These are phyloP conservation scores for Leishmania turanica DNA, from an alignment of 208 protist genomes.

Conservation along the genomic window DNA sequence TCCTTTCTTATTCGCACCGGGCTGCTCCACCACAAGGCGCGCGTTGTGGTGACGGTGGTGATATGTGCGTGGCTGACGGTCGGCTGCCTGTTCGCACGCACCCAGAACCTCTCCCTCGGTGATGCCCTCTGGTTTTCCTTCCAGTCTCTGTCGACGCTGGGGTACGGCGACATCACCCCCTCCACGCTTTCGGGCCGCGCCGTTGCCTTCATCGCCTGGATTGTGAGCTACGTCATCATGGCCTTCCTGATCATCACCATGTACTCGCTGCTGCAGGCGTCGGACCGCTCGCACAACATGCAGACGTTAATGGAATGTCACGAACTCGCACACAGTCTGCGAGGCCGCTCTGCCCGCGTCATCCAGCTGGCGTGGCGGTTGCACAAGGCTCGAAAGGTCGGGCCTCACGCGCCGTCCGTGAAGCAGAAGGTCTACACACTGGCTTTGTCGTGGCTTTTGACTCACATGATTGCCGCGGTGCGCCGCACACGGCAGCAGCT, in stretches of 20 bases:
- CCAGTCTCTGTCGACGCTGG: constrained; percentile 73
- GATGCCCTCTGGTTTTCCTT: constrained; percentile 84
- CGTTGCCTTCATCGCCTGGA: constrained; percentile 56
- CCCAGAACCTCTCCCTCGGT: constrained; percentile 40
- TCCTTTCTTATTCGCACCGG: constrained; percentile 72
- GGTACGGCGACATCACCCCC: constrained; percentile 80
- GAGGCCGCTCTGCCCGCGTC: constrained; percentile 45
- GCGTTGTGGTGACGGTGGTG: constrained; percentile 29
- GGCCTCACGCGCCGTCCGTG: constrained; percentile 16
- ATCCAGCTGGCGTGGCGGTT: constrained; percentile 64
- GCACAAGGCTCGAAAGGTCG: constrained; percentile 33
- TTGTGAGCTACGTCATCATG: constrained; percentile 54
- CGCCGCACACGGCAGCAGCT: constrained; percentile 51
- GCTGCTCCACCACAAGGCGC: constrained; percentile 45
- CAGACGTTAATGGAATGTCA: constrained; percentile 53
- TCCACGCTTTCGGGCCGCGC: constrained; percentile 43
- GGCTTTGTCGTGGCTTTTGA: constrained; percentile 39
- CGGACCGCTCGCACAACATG: constrained; percentile 53
- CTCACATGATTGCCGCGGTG: constrained; percentile 41
- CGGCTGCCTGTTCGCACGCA: constrained; percentile 52
- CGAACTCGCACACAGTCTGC: constrained; percentile 46
- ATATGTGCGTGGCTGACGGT: constrained; percentile 51
- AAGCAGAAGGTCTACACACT: constrained; percentile 37
- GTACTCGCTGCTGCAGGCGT: constrained; percentile 34
- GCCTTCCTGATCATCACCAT: constrained; percentile 27